Base-by-base conservation (phyloP, 257 asterid species). In the Fraxinus quadrangulata region DNA sequence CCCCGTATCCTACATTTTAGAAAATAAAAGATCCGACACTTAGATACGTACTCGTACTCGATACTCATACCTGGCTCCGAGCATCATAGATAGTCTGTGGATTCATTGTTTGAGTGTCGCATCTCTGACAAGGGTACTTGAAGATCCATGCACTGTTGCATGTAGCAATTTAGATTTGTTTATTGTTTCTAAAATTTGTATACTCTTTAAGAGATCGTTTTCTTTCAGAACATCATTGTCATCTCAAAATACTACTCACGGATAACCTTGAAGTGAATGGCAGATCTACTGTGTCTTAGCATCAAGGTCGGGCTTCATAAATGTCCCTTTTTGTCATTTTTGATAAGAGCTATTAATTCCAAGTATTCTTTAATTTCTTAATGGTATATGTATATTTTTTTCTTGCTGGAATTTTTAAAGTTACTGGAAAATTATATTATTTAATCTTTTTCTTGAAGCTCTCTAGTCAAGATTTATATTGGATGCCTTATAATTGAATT, bases 211-310 rank as follows among this genome's bases (percentile, higher is more conserved):
- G 59, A 82, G 71, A 42, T 71, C 70, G 16, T 81, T 81, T 63
- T 77, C 31, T 78, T 88, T 88, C 97, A 92, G 99, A 94, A 94
- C 85, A 92, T 92, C 77, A 91, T 92, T 73, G 99, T 94, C 72
- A 89, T 94, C 76, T 92, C 99, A 59, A 94, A 90, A 87, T 94
- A 92, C 82, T 94, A 92, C 85, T 87, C 97, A 34, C 85, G 95
- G 79, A 80, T 94, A 82, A 92, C 91, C 80, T 87, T 94, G 90
- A 90, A 92, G 88, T 91, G 97, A 83, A 91, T 94, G 83, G 96
- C 99, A 31, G 93, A 87, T 85, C 88, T 94, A 4, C 70, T 92
- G 56, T 94, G 97, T 79, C 97, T 94, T 78, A 87, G 86, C 51
- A 39, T 89, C 73, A 95, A 89, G 99, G 99, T 94, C n/a, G 3